These are phyloP conservation scores for Hypoxylon sp. DNA, from an alignment of 2,329 filamentous ascomycete genomes.

Conservation along the genomic window DNA sequence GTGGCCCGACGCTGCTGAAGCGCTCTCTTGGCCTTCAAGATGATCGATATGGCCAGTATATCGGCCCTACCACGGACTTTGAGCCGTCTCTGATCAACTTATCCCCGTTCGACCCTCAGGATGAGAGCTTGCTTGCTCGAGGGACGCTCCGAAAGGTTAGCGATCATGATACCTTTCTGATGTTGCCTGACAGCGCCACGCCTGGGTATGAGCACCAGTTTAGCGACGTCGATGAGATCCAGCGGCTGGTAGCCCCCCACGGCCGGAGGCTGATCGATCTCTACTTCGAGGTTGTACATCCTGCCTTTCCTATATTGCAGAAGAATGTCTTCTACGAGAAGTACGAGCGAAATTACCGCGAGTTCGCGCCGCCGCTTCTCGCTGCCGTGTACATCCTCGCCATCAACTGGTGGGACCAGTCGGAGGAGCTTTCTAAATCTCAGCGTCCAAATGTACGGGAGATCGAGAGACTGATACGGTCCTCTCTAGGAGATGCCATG, in stretches of 20 bases:
- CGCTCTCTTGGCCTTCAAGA: constrained; percentile 77
- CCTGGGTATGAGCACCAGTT: constrained; percentile 74
- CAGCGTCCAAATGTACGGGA: constrained; percentile 76
- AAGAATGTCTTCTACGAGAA: constrained; percentile 82
- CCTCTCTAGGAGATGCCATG: constrained; percentile 78
- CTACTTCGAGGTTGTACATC: constrained; percentile 83
- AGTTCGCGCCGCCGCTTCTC: constrained; percentile 78
- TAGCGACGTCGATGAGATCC: constrained; percentile 75
- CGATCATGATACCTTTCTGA: constrained; percentile 79
- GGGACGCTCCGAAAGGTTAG: constrained; percentile 78
- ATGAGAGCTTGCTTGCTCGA: constrained; percentile 77
- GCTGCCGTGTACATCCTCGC: constrained; percentile 86
- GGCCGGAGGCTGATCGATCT: constrained; percentile 80
- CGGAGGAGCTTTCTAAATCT: constrained; percentile 68
- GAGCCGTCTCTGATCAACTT: constrained; percentile 84
- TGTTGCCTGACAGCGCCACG: constrained; percentile 77
- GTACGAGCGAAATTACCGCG: constrained; percentile 74
- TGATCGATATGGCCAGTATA: constrained; percentile 82
- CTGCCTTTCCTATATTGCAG: constrained; percentile 82
- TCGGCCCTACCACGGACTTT: constrained; percentile 83
- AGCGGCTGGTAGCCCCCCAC: constrained; percentile 77
- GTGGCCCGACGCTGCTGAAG: constrained; percentile 70
- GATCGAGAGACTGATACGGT: constrained; percentile 76
- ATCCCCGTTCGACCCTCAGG: constrained; percentile 79
- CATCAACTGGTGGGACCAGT: constrained; percentile 86